phyloP scores from a whole-genome alignment of 371 early-diverging fungal genomes.

The Mortierella polycephala region DNA sequence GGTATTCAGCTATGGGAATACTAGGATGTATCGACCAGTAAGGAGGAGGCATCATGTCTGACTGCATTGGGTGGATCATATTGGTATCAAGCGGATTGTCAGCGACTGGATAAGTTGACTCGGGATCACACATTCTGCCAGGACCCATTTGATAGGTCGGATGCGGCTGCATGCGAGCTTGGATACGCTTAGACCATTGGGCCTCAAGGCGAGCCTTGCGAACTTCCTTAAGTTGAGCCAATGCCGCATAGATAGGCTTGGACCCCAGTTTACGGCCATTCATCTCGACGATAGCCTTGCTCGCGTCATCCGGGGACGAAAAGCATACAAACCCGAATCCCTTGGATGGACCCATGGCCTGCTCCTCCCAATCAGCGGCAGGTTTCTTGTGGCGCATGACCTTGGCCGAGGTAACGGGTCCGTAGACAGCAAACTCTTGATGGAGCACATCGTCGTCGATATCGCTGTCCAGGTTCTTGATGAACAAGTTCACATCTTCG shows the following conservation, averaged over 20 bases:
- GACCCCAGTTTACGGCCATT: constrained; percentile 90
- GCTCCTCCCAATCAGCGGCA: constrained; percentile 38
- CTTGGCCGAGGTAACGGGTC: constrained; percentile 96
- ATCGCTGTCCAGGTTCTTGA: constrained; percentile 98
- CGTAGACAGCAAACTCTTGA: constrained; percentile 94
- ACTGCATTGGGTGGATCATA: too few relatives aligned
- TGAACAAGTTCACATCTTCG: constrained; percentile 98
- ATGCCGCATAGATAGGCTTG: constrained; percentile 98
- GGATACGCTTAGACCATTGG: constrained; percentile 92
- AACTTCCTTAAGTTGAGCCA: constrained; percentile 98
- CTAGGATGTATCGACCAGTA: too few relatives aligned
- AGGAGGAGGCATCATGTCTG: too few relatives aligned
- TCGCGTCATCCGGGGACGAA: constrained; percentile 91
- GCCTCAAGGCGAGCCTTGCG: constrained; percentile 93
- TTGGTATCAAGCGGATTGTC: too few relatives aligned
- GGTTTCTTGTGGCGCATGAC: constrained; percentile 95
- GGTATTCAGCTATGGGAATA: too few relatives aligned
- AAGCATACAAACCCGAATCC: constrained; percentile 96
- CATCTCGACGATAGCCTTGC: constrained; percentile 92
- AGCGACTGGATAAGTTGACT: too few relatives aligned
- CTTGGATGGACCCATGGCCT: constrained; percentile 64
- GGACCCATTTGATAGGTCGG: too few relatives aligned
- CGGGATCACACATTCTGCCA: too few relatives aligned
- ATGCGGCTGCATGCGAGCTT: constrained; percentile 73
- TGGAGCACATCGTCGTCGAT: constrained; percentile 96